Evolutionary conservation across 768 basidiomycete genomes (phyloP).

Genomic region (Suillus paluster): DNA sequence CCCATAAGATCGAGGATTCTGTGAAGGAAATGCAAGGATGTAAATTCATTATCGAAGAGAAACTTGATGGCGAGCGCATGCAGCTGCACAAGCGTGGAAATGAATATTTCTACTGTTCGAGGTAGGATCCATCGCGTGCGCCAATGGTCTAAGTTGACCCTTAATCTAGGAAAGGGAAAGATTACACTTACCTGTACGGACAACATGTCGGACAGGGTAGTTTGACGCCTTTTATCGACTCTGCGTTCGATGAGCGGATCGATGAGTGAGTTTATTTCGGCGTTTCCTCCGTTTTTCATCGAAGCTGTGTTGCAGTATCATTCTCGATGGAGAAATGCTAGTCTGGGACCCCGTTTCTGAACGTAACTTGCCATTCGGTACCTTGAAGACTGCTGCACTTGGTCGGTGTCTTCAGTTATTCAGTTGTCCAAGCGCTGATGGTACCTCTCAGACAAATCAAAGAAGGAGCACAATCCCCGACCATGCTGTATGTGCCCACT

Average conservation of each 20-base stretch:
- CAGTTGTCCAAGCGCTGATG: slow-evolving; percentile 4
- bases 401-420: slow-evolving; percentile 47
- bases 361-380: slow-evolving; percentile 90
- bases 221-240: slow-evolving; percentile 84
- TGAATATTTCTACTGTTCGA: slow-evolving; percentile 91
- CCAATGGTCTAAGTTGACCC: slow-evolving; percentile 3
- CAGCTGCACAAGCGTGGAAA: slow-evolving; percentile 93
- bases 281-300: slow-evolving; percentile 11
- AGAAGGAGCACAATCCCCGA: slow-evolving; percentile 72
- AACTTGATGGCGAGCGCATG: slow-evolving; percentile 95
- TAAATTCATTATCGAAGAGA: slow-evolving; percentile 93
- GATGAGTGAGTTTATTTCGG: slow-evolving; percentile 65
- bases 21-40: slow-evolving; percentile 81
- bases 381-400: slow-evolving; percentile 88
- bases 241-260: slow-evolving; percentile 74
- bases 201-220: slow-evolving; percentile 82
- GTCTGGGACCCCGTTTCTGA: slow-evolving; percentile 95
- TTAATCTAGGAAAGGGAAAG: slow-evolving; percentile 76
- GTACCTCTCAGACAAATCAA: slow-evolving; percentile 60
- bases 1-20: slow-evolving; percentile 78
- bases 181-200: slow-evolving; percentile 92
- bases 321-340: slow-evolving; percentile 97
- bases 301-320: slow-evolving; percentile 58
- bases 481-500: slow-evolving; percentile 74
- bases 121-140: slow-evolving; percentile 46